Evolutionary conservation across 1,284 basidiomycete genomes (phyloP), one percentile per base, ranked within the genome.

Genomic region (Neonothopanus nambi): DNA sequence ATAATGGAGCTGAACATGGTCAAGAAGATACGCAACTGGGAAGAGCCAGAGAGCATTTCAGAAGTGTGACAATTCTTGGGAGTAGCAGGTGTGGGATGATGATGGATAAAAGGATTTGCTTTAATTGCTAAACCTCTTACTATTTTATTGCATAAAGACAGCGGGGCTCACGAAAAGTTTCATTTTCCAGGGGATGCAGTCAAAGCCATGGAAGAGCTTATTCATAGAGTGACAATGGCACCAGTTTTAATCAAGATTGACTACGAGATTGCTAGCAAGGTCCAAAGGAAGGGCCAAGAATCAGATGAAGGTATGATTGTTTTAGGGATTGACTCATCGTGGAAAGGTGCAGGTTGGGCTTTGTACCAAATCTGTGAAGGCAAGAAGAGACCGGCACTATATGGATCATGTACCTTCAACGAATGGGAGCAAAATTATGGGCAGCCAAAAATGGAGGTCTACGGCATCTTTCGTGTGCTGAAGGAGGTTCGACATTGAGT

Each of bases 391-490:
- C 69, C 65, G 0, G 58, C 66, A 0, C 20, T 66, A 1, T 73
- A 61, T 56, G 68, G 70, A 0, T 72, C 67, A 0, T 65, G 66
- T 43, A 70, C 68, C 0, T 71, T 67, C 59, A 70, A 60, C 28
- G 55, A 59, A 2, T 58, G 59, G 0, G n/a, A n/a, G n/a, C n/a
- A n/a, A n/a, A n/a, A n/a, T n/a, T n/a, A n/a, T n/a, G n/a, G n/a
- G n/a, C n/a, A 74, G 46, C 68, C 71, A 0, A 73, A 75, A 55
- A 55, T 67, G 0, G 72, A 75, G 53, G 55, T 75, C 0, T 73
- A 68, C 48, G 70, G 72, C 0, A 54, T 73, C 0, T 72, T 68
- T 41, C 44, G 64, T 0, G 68, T 70, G 0, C 30, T 73, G 26
- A 70, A 70, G 38, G 65, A 66, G 8, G 41, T 66, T 1, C 57